Evolutionary conservation across 1,284 basidiomycete genomes (phyloP), one percentile per base, ranked within the genome.

Genomic region (Leccinum fallax): DNA sequence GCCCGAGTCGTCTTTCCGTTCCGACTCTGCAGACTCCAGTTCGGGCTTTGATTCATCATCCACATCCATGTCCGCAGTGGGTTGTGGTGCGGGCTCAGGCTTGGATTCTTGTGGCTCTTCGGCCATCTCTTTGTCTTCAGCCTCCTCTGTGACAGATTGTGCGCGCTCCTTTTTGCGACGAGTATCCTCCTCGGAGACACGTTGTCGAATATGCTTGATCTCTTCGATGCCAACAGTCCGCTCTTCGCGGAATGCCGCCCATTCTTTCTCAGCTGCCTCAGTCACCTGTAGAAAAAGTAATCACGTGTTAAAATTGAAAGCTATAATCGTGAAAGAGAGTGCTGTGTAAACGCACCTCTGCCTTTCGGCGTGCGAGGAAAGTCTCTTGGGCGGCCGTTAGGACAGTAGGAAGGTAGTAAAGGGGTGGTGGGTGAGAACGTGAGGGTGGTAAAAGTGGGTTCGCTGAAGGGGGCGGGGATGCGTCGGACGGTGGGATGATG

Each of bases 341-440:
- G 8, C 24, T 4, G 4, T 11, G 15, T 3, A n/a, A 43, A 65
- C 81, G 53, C 64, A 87, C 90, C 79, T 88, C 84, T 66, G 77
- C 79, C 74, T 87, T 90, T 61, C 89, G 80, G 60, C 79, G 80
- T 57, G 76, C 73, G 11, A 93, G 69, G 67, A 92, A 92, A 2
- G 82, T 78, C 72, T 89, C 86, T 78, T 93, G 91, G 13, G 82
- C 79, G n/a, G 88, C 82, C 0, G 84, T 83, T 34, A 93, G 81
- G 59, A 86, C 77, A 26, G 83, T 83, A 19, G 91, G 91, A 51
- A 92, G 84, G 68, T 91, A 93, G 71, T 88, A 92, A 10, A 93
- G 68, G 4, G 91, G 88, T 40, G 91, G 87, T 19, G 89, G 89
- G 63, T 91, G 87, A 26, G 85, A 80, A 60, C 87, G 82, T 28